Evolutionary conservation across 768 basidiomycete species (phyloP), one percentile per base, ranked within the genome.

Genomic region (Russula vinacea): DNA sequence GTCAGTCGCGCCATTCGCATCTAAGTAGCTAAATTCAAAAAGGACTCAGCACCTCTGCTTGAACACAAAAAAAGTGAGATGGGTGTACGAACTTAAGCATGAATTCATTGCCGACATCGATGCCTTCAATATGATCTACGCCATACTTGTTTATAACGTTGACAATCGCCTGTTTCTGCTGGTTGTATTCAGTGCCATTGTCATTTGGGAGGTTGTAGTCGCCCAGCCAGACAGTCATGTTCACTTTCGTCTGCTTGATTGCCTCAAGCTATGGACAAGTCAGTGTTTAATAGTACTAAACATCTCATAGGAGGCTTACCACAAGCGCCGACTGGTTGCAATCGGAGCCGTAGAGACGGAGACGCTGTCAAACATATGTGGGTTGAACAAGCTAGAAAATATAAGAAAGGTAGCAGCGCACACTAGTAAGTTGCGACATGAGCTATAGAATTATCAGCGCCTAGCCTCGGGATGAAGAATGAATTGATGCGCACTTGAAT

Each of bases 101-200:
- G 72, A 84, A 92, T 75, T 96, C 94, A 72, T 97, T 96, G 39
- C 96, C 94, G 39, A 97, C 94, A 14, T 89, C 94, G 44, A 98
- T 71, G 10, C 96, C 96, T 0, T 76, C 78, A 58, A 98, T 83
- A 70, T 94, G 74, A 64, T 82, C 82, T 2, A 83, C 81, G 37
- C 95, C 95, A 72, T 87, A 98, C 1, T 83, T 86, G 72, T 88
- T 72, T 59, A 98, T 76, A 10, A 88, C 93, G 3, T 78, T 73
- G 67, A 85, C 75, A 61, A 94, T 83, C n/a, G 76, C 74, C 65
- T 82, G 80, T 24, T 82, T 83, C 74, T 99, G 96, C 44, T 89
- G 83, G 0, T 73, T 56, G 72, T 94, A 97, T 3, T 91, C 87
- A 0, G 81, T 77, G 26, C 80, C 78, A 44, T 84, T 82, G 75